Evolutionary conservation across 345 rosid species (phyloP), one percentile per base, ranked within the genome.

Genomic region (Crucihimalaya himalaica): DNA sequence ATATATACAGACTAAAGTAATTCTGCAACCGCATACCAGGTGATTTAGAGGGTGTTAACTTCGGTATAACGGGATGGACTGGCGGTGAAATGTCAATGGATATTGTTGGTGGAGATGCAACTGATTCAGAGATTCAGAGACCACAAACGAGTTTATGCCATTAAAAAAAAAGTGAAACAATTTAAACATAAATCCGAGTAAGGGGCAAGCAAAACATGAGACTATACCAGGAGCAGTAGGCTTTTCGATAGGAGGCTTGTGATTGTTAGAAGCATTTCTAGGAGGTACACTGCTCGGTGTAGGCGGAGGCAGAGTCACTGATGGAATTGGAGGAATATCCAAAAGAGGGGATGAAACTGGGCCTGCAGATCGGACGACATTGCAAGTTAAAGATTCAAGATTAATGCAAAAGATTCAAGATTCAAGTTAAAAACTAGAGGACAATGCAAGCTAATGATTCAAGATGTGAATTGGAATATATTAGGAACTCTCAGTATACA

Each of bases 1-100:
- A 19, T 14, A 47, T 8, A 54, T 13, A 29, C 23, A 34, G 5
- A 40, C 2, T 21, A 23, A 46, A 34, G 19, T 43, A 19, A 4
- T 34, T 66, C 18, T 0, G 7, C 9, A 59, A 51, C 28, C 0
- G 5, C 55, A 70, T 78, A 88, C 94, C 89, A 81, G 84, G 81
- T 53, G 83, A 70, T 19, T 29, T 66, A 70, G 89, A 46, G 18
- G 88, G 89, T 31, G 91, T 29, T 57, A 68, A 64, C 68, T 74
- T 79, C 12, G 86, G 88, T 63, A 74, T 15, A 25, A 66, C 50
- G 5, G 84, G 89, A 63, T 72, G 82, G 60, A 65, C 65, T 2
- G 84, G 72, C 2, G 87, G 83, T 46, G 81, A 69, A 43, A 29
- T 37, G 15, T 70, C 76, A 56, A 70, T 11, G 0, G 71, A n/a